Evolutionary conservation across 192 early-diverging fungal genomes (phyloP).

Genomic region (Helicostylum pulchrum): DNA sequence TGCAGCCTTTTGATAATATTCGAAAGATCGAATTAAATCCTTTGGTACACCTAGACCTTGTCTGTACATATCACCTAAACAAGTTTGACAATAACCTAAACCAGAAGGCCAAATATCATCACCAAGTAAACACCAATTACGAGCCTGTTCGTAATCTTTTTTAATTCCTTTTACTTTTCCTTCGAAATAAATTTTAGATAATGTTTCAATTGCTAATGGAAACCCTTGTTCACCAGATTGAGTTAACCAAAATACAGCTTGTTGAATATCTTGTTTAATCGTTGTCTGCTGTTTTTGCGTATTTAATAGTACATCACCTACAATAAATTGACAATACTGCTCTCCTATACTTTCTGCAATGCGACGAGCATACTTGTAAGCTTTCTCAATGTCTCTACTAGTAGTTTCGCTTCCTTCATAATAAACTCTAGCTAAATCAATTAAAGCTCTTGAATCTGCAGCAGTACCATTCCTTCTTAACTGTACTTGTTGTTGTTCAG

Average conservation of each 20-base stretch:
- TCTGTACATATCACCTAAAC: slow-evolving; percentile 32
- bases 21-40: slow-evolving; percentile 23
- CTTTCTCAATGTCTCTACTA: slow-evolving; percentile 23
- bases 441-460: slow-evolving; percentile 30
- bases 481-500: neutral
- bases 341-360: slow-evolving; percentile 29
- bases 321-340: slow-evolving; percentile 36
- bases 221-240: slow-evolving; percentile 35
- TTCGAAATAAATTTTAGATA: slow-evolving; percentile 27
- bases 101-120: slow-evolving; percentile 37
- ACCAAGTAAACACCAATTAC: slow-evolving; percentile 28
- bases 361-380: slow-evolving; percentile 28
- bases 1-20: slow-evolving; percentile 37
- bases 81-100: slow-evolving; percentile 34
- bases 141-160: slow-evolving; percentile 24
- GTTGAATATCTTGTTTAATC: slow-evolving; percentile 21
- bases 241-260: slow-evolving; percentile 29
- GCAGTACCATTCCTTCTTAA: neutral
- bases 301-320: slow-evolving; percentile 27
- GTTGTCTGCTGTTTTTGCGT: neutral
- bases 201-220: slow-evolving; percentile 31
- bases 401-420: slow-evolving; percentile 29
- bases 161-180: slow-evolving; percentile 15
- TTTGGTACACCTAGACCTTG: slow-evolving; percentile 27
- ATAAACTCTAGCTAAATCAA: slow-evolving; percentile 27